Base-by-base conservation (phyloP, 2,329 filamentous ascomycete genomes). In the Cryphonectria parasitica region DNA sequence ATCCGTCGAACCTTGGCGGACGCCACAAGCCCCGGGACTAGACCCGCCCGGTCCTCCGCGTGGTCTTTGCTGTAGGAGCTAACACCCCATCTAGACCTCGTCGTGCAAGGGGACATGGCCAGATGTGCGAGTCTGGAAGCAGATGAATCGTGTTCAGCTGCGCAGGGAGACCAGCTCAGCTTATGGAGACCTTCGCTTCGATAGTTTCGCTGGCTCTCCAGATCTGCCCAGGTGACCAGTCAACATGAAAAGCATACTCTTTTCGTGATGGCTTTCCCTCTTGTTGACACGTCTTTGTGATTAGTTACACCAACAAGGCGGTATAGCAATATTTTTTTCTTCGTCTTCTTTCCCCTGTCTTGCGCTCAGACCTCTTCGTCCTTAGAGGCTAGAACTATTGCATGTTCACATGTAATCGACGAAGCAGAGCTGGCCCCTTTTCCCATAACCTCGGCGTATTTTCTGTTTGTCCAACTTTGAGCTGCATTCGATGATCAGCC, bases 121-220 rank as follows among this genome's bases (percentile, higher is more conserved):
- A 54, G 49, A 13, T 54, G n/a, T 54, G 22, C n/a, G n/a, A 54
- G 49, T 10, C 49, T 25, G 49, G 49, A 25, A 25, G 49, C 49
- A 54, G 22, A n/a, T 54, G n/a, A 22, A 54, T 28, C 49, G 49
- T 54, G n/a, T 25, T 54, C 49, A 54, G 49, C 49, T 54, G 49
- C 8, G 49, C 49, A 54, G n/a, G 49, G 49, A 54, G 49, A 54
- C n/a, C 49, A 54, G n/a, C 49, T 54, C 49, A 54, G 49, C 49
- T 54, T 54, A 22, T 54, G 49, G 49, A 54, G 49, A 22, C 49
- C 6, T 49, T 49, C 3, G 6, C 49, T 54, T 54, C 49, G 49
- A 54, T 54, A 54, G 49, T 54, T 54, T 54, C 43, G 22, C 43
- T 49, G 4, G 6, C 43, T 49, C 6, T 49, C 17, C n/a, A n/a